Evolutionary conservation across 2,329 filamentous ascomycete genomes (phyloP).

Genomic region (Acarospora socialis): DNA sequence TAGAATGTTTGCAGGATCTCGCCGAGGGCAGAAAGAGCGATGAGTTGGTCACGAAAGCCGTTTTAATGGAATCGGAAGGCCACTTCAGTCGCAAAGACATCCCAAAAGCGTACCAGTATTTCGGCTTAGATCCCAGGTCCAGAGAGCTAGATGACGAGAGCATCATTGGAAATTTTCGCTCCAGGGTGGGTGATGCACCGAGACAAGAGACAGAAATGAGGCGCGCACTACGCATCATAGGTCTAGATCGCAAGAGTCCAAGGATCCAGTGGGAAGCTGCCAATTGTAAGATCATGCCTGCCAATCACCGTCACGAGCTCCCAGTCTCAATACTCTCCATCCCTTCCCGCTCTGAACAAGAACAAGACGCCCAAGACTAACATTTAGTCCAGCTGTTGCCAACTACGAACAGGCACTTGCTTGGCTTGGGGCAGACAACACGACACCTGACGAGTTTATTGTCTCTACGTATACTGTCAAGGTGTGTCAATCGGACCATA

Average conservation of each 20-base stretch:
- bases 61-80: conserved; percentile 43
- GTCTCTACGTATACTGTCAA: conserved; percentile 42
- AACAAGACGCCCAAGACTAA: too few species aligned
- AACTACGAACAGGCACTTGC: conserved; percentile 50
- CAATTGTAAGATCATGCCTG: conserved; percentile 27
- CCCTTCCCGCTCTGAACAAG: conserved; percentile 4
- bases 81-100: conserved; percentile 44
- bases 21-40: conserved; percentile 41
- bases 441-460: conserved; percentile 42
- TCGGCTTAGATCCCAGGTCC: conserved; percentile 38
- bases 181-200: conserved; percentile 41
- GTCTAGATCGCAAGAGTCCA: conserved; percentile 41
- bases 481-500: too few species aligned
- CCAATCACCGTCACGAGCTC: background rate
- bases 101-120: conserved; percentile 41
- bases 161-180: conserved; percentile 48
- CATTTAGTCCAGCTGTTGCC: conserved; percentile 31
- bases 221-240: conserved; percentile 45
- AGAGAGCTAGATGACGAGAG: conserved; percentile 39
- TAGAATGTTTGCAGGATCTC: conserved; percentile 50
- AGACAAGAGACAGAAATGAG: conserved; percentile 42
- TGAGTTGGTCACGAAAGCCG: conserved; percentile 43
- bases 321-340: conserved; percentile 1
- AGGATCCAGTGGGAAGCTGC: conserved; percentile 44
- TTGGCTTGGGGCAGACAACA: conserved; percentile 41